Evolutionary conservation across 2,329 filamentous ascomycete genomes (phyloP).

Genomic region (Penicillium sp.): DNA sequence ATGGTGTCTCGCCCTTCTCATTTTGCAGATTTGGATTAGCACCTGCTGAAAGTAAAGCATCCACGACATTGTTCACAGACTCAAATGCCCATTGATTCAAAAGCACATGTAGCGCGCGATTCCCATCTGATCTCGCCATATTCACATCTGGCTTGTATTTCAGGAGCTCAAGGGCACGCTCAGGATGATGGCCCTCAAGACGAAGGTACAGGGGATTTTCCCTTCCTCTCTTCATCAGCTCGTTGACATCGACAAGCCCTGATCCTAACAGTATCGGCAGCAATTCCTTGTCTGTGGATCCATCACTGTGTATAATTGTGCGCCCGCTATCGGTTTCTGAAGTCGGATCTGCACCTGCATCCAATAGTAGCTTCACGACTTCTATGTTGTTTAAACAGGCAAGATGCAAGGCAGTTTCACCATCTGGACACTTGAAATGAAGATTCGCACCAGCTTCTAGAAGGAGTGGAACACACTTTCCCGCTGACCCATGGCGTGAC

Average conservation of each 20-base stretch:
- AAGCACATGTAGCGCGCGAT: background rate
- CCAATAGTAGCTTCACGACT: constrained; percentile 1
- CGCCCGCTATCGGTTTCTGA: constrained; percentile 4
- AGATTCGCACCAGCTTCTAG: constrained; percentile 11
- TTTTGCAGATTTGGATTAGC: background rate
- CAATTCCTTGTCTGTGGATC: background rate
- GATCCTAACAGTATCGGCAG: background rate
- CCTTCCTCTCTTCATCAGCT: background rate
- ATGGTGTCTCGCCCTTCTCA: background rate
- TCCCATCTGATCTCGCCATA: background rate
- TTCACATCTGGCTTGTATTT: background rate
- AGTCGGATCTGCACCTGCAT: constrained; percentile 9
- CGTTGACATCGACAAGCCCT: background rate
- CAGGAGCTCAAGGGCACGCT: background rate
- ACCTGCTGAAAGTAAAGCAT: background rate
- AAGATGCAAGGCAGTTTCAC: constrained; percentile 7
- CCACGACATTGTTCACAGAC: background rate
- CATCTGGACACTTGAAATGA: background rate
- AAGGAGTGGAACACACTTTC: background rate
- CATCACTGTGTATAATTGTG: background rate
- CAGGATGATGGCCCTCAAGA: background rate
- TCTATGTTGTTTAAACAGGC: constrained; percentile 1
- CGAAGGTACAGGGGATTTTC: background rate
- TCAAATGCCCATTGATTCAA: rapidly evolving
- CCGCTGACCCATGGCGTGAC: no score